Evolutionary conservation across 140 eudicot genomes (phyloP).

Genomic region (Stevia rebaudiana): DNA sequence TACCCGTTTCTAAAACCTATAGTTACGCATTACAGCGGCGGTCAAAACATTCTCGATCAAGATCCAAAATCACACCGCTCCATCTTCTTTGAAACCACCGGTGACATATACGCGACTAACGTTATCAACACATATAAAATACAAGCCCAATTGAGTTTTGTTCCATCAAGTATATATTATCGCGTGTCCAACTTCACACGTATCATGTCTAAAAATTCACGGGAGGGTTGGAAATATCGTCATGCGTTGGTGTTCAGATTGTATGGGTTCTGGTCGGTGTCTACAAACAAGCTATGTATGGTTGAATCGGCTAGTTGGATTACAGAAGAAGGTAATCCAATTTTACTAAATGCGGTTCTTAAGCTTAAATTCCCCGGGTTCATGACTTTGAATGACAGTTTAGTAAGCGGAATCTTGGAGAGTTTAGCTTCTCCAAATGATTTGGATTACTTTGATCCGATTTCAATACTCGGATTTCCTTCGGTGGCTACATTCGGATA

Average conservation of each 20-base stretch:
- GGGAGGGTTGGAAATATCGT: background rate
- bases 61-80: slow-evolving; percentile 4
- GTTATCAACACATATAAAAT: slow-evolving; percentile 34
- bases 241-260: slow-evolving; percentile 25
- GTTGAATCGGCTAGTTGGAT: slow-evolving; percentile 54
- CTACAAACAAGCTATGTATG: slow-evolving; percentile 49
- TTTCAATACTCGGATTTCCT: slow-evolving; percentile 38
- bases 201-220: slow-evolving; percentile 9
- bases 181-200: slow-evolving; percentile 1
- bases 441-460: slow-evolving; percentile 39
- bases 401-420: slow-evolving; percentile 48
- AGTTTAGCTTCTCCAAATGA: slow-evolving; percentile 37
- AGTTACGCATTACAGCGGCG: slow-evolving; percentile 40
- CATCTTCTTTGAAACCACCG: slow-evolving; percentile 25
- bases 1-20: slow-evolving; percentile 21
- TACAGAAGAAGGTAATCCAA: slow-evolving; percentile 18
- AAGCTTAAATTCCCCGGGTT: slow-evolving; percentile 33
- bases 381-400: slow-evolving; percentile 29
- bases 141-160: slow-evolving; percentile 34
- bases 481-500: slow-evolving; percentile 18
- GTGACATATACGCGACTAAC: slow-evolving; percentile 25
- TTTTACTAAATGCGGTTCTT: slow-evolving; percentile 47
- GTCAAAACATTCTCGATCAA: slow-evolving; percentile 35
- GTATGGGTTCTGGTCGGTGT: slow-evolving; percentile 66
- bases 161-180: background rate